A percentile compares a stretch with the other conserved stretches of the same genome.
Evolutionary conservation across 805 yeast species (phyloP).

Genomic region (Pichia manshurica): DNA sequence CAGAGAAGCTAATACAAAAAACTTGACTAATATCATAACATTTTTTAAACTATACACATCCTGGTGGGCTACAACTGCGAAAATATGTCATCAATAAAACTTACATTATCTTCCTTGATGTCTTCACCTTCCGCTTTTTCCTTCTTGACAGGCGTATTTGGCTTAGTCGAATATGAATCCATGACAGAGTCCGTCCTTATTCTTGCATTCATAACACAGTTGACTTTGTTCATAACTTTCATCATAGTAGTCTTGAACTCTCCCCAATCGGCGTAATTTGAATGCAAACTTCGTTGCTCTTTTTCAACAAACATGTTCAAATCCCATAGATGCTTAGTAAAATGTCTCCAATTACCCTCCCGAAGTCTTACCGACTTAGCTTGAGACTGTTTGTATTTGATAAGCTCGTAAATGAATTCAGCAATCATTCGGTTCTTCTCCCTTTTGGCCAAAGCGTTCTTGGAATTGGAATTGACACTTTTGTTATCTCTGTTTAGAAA

Average conservation of each 20-base stretch:
- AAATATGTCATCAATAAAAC: constrained; percentile 14
- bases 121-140: too few relatives aligned
- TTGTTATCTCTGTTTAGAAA: constrained; percentile 23
- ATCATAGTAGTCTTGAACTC: constrained; percentile 15
- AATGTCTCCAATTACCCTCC: constrained; percentile 25
- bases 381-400: constrained; percentile 19
- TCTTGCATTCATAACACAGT: constrained; percentile 12
- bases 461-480: constrained; percentile 22
- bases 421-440: constrained; percentile 25
- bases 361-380: constrained; percentile 17
- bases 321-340: constrained; percentile 13
- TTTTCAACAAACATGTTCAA: constrained; percentile 13
- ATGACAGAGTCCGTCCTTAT: constrained; percentile 6
- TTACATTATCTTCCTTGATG: neutral
- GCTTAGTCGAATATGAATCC: too few relatives aligned
- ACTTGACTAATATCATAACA: too few relatives aligned
- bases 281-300: constrained; percentile 4
- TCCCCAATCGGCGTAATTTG: constrained; percentile 11
- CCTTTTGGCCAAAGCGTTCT: constrained; percentile 20
- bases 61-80: neutral
- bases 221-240: constrained; percentile 11
- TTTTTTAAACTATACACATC: too few relatives aligned
- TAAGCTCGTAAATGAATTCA: constrained; percentile 24
- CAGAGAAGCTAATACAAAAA: too few relatives aligned
- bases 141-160: neutral